These are phyloP conservation scores for Leptomonas seymouri DNA, from an alignment of 208 protist genomes.

Conservation along the genomic window DNA sequence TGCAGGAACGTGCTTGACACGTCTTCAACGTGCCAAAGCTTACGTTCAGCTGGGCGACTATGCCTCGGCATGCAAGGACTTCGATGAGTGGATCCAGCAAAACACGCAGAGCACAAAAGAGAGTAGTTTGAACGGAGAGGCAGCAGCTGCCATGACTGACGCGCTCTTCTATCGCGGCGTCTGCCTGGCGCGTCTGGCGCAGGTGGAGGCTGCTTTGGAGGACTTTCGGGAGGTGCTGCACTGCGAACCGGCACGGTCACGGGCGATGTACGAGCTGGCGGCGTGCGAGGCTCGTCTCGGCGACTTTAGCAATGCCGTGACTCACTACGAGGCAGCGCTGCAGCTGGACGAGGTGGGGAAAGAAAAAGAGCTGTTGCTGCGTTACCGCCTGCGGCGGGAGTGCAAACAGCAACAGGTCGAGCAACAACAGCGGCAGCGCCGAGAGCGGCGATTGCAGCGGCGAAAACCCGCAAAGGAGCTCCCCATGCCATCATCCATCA, in stretches of 20 bases:
- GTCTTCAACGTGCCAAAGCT: conserved; percentile 42
- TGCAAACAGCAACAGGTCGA: background rate
- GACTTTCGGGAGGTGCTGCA: conserved; percentile 74
- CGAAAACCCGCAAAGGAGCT: background rate
- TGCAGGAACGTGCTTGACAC: conserved; percentile 21
- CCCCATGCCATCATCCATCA: background rate
- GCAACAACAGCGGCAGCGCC: conserved; percentile 13
- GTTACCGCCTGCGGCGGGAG: conserved; percentile 17
- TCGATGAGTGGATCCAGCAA: conserved; percentile 36
- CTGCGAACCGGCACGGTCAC: conserved; percentile 44
- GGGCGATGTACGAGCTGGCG: conserved; percentile 73
- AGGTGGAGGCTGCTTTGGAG: conserved; percentile 54
- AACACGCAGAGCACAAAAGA: conserved; percentile 8
- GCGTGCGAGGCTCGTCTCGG: conserved; percentile 74
- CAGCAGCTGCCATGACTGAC: conserved; percentile 18
- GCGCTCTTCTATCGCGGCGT: conserved; percentile 53
- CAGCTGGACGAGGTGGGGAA: conserved; percentile 39
- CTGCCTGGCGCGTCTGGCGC: conserved; percentile 54
- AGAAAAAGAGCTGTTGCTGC: conserved; percentile 10
- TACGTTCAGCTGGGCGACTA: conserved; percentile 46
- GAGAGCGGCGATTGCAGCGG: background rate
- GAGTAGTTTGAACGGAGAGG: background rate
- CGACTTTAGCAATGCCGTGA: conserved; percentile 73
- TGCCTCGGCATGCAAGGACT: conserved; percentile 42
- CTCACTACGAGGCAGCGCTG: conserved; percentile 83